phyloP scores from a whole-genome alignment of 345 rosid genomes.

The Psidium guajava region DNA sequence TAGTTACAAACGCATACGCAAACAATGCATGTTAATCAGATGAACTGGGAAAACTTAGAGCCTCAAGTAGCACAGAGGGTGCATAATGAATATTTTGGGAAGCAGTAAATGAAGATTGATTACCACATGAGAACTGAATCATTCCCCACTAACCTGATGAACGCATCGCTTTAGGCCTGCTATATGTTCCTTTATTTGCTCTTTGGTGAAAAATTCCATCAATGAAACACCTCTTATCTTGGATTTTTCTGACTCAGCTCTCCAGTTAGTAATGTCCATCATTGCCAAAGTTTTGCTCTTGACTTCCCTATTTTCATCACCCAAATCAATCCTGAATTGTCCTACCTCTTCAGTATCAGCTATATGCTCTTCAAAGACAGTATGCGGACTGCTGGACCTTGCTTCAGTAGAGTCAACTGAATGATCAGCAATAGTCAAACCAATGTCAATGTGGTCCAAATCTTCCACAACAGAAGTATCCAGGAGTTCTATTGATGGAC shows the following conservation, averaged over 20 bases:
- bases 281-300: background rate
- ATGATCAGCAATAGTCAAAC: background rate
- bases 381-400: background rate
- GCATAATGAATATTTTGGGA: background rate
- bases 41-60: background rate
- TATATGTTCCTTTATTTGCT: conserved; percentile 81
- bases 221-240: conserved; percentile 73
- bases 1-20: background rate
- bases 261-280: background rate
- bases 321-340: background rate
- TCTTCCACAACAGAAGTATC: background rate
- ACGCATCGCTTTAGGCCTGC: conserved; percentile 75
- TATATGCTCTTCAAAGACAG: conserved; percentile 5
- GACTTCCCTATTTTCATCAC: background rate
- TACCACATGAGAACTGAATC: background rate
- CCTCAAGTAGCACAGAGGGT: background rate
- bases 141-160: conserved; percentile 48
- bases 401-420: background rate
- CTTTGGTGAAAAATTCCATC: conserved; percentile 75
- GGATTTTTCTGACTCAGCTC: conserved; percentile 59
- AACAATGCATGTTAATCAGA: background rate
- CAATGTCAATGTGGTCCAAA: background rate
- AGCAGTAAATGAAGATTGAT: background rate
- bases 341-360: conserved; percentile 5
- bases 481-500: background rate